Conservation (phyloP, 441 rosid species). For the Melianthus villosus region DNA sequence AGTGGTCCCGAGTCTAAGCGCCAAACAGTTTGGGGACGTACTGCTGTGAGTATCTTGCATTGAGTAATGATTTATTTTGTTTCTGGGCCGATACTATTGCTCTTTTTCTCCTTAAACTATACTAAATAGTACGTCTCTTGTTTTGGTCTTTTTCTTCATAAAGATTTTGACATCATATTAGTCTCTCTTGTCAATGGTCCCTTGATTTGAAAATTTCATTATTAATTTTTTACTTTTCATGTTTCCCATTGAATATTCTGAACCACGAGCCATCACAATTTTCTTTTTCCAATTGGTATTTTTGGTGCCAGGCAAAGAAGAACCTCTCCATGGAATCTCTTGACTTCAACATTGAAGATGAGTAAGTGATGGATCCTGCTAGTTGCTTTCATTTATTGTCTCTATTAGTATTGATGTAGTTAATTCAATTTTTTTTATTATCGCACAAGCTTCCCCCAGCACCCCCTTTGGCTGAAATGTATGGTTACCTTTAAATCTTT, state of each 20-base stretch:
- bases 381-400: slow-evolving; percentile 7
- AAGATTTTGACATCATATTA: too few species aligned
- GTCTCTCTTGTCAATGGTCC: too few species aligned
- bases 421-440: not conserved
- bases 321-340: slow-evolving; percentile 69
- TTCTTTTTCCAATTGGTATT: slow-evolving; percentile 2
- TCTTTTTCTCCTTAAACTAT: slow-evolving; percentile 6
- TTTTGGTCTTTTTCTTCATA: too few species aligned
- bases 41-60: slow-evolving; percentile 59
- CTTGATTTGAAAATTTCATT: too few species aligned
- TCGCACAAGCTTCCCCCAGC: too few species aligned
- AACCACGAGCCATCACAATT: not conserved
- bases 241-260: slow-evolving; percentile 2
- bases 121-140: not conserved
- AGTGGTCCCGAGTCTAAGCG: too few species aligned
- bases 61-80: slow-evolving; percentile 5
- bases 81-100: slow-evolving; percentile 5
- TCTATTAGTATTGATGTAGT: not conserved
- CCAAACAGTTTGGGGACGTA: slow-evolving; percentile 40
- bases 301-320: slow-evolving; percentile 46
- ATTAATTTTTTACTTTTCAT: too few species aligned
- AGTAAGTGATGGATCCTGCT: slow-evolving; percentile 38
- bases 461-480: too few species aligned
- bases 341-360: slow-evolving; percentile 38
- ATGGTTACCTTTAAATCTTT: too few species aligned